Evolutionary conservation across 208 protist species (phyloP), one percentile per base, ranked within the genome.

Genomic region (Strigomonas galati): DNA sequence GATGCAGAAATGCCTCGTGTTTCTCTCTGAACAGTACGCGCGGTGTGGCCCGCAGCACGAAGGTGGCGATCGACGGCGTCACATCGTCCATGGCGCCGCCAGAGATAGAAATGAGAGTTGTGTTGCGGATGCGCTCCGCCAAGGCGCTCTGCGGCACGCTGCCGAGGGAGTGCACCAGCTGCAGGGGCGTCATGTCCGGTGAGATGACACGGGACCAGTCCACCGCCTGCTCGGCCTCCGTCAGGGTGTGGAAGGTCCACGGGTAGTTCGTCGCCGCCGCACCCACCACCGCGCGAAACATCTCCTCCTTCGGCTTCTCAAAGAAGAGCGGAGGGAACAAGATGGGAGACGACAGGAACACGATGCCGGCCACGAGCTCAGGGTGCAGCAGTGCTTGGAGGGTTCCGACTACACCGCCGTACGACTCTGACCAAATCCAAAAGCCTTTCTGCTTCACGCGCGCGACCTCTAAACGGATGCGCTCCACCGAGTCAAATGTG

Each of bases 381-480:
- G 87, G 87, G 17, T 69, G 64, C 37, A 93, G 30, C 12, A 93
- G 1, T 1, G 84, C 70, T 1, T 84, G 84, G 14, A 89, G 62
- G 19, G 89, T 48, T 10, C 64, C 71, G 19, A 89, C 65, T 27
- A 78, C 70, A n/a, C 87, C 84, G 24, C 87, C 87, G 0, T 91
- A 60, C 0, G 87, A 93, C 67, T 91, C 87, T 3, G 77, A 78
- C 83, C 84, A 91, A 0, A 91, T 48, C 85, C 87, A 93, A 30
- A 93, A 65, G 2, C 87, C 87, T 2, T 49, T 21, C 17, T 76
- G 55, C 32, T 58, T 44, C 43, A 84, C 76, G 4, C 78, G 74
- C 67, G 52, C 43, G 53, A 82, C 82, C 68, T 93, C 84, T 10
- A 55, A 48, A 15, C 72, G 82, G 7, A 88, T 70, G 0, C 79